Evolutionary conservation across 2,329 filamentous ascomycete species (phyloP).

Genomic region (Claviceps spartinae): DNA sequence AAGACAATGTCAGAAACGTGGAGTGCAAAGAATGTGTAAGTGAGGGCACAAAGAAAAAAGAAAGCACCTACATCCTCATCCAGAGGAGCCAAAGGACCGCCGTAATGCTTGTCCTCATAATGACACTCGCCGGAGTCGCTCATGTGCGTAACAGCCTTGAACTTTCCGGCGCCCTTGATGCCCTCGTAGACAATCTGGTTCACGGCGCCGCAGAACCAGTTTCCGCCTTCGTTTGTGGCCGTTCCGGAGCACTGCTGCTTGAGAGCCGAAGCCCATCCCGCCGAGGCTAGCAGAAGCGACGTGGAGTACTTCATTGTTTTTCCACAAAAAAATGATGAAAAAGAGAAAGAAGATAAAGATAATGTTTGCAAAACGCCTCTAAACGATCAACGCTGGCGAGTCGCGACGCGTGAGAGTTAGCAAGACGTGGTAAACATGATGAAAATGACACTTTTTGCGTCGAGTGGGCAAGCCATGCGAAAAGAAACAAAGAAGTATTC

Average conservation of each 20-base stretch:
- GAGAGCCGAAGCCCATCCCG: conserved; percentile 17
- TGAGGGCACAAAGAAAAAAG: too few relatives aligned
- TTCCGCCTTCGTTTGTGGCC: conserved; percentile 31
- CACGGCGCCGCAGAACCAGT: conserved; percentile 54
- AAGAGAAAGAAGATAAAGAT: not conserved
- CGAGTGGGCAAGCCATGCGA: too few relatives aligned
- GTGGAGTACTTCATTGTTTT: conserved; percentile 19
- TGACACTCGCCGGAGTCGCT: conserved; percentile 39
- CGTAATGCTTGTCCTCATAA: conserved; percentile 37
- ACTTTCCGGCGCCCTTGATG: conserved; percentile 45
- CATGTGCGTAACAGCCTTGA: conserved; percentile 52
- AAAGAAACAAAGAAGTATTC: too few relatives aligned
- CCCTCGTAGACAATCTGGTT: conserved; percentile 53
- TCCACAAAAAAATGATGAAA: too few relatives aligned
- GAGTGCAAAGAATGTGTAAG: not conserved
- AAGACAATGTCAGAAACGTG: conserved; percentile 1
- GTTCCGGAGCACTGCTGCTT: conserved; percentile 22
- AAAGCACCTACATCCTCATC: conserved; percentile 49
- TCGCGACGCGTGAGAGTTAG: too few relatives aligned
- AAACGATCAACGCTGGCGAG: not conserved
- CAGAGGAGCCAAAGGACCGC: conserved; percentile 50
- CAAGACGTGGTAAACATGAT: too few relatives aligned
- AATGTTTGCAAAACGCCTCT: not conserved
- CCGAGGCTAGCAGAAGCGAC: conserved; percentile 14
- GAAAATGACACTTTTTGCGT: too few relatives aligned